A percentile compares a stretch with the other conserved stretches of the same genome.
These are phyloP conservation scores for Starmera quercuum DNA, from an alignment of 805 yeast genomes.

Conservation along the genomic window DNA sequence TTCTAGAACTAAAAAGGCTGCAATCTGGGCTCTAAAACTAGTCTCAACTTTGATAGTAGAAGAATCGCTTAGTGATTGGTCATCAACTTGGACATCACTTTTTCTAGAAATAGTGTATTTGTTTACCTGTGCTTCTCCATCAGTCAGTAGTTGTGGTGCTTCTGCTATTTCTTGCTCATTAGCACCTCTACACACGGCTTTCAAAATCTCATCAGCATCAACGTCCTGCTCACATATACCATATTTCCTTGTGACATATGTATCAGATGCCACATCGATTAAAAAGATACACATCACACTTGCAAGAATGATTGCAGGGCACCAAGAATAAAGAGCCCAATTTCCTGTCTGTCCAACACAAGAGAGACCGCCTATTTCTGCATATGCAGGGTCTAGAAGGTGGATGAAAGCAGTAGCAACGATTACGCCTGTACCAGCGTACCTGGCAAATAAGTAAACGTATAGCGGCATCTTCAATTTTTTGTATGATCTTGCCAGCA, in stretches of 20 bases:
- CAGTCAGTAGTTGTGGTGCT: neutral
- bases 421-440: constrained; percentile 73
- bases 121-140: neutral
- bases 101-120: neutral
- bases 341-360: constrained; percentile 36
- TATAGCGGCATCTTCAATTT: constrained; percentile 34
- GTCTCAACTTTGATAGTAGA: neutral
- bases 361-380: constrained; percentile 19
- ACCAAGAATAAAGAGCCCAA: constrained; percentile 39
- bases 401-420: constrained; percentile 72
- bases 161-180: neutral
- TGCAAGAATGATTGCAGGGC: constrained; percentile 36
- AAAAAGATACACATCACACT: constrained; percentile 32
- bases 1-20: constrained; percentile 53
- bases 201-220: constrained; percentile 14
- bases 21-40: constrained; percentile 20
- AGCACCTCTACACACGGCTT: constrained; percentile 7
- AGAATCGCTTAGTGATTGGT: neutral
- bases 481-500: constrained; percentile 31
- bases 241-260: constrained; percentile 29
- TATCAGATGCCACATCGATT: constrained; percentile 32
- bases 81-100: neutral
- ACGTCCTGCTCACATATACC: constrained; percentile 20
- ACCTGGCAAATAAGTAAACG: constrained; percentile 21
- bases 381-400: constrained; percentile 47